Evolutionary conservation across 495 filamentous ascomycete genomes (phyloP).

Genomic region (Penicillium paxilli): DNA sequence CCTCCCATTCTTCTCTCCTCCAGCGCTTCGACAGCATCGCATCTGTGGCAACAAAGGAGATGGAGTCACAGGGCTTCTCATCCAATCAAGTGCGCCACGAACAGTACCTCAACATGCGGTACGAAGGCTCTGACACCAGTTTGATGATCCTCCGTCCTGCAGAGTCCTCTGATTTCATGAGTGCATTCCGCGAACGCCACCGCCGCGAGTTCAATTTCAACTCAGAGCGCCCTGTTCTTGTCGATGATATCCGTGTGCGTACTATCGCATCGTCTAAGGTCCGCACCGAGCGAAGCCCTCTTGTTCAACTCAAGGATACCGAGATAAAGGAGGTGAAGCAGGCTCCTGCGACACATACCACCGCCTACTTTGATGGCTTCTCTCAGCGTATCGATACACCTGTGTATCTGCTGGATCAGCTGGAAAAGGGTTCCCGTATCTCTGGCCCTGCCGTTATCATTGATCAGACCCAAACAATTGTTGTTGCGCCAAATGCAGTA

Average conservation of each 20-base stretch:
- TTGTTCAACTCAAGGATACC: slow-evolving; percentile 39
- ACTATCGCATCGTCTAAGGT: slow-evolving; percentile 43
- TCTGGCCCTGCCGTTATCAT: slow-evolving; percentile 88
- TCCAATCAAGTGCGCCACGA: slow-evolving; percentile 46
- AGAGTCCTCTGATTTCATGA: slow-evolving; percentile 39
- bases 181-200: slow-evolving; percentile 48
- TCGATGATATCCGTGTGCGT: slow-evolving; percentile 55
- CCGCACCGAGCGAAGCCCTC: slow-evolving; percentile 40
- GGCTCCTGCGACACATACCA: slow-evolving; percentile 28
- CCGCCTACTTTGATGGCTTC: slow-evolving; percentile 57
- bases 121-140: slow-evolving; percentile 53
- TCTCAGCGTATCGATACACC: slow-evolving; percentile 76
- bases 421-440: slow-evolving; percentile 74
- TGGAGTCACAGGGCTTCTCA: slow-evolving; percentile 38
- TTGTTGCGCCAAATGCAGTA: slow-evolving; percentile 78
- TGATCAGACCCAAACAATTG: slow-evolving; percentile 94
- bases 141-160: slow-evolving; percentile 51
- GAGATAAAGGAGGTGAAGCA: slow-evolving; percentile 27
- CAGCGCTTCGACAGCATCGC: slow-evolving; percentile 34
- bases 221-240: slow-evolving; percentile 47
- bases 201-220: slow-evolving; percentile 55
- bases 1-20: slow-evolving; percentile 35
- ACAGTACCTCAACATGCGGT: slow-evolving; percentile 54
- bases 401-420: slow-evolving; percentile 79
- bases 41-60: slow-evolving; percentile 34